These are phyloP conservation scores for Uncinocarpus reesii DNA, from an alignment of 2,329 filamentous ascomycete genomes.

Conservation along the genomic window DNA sequence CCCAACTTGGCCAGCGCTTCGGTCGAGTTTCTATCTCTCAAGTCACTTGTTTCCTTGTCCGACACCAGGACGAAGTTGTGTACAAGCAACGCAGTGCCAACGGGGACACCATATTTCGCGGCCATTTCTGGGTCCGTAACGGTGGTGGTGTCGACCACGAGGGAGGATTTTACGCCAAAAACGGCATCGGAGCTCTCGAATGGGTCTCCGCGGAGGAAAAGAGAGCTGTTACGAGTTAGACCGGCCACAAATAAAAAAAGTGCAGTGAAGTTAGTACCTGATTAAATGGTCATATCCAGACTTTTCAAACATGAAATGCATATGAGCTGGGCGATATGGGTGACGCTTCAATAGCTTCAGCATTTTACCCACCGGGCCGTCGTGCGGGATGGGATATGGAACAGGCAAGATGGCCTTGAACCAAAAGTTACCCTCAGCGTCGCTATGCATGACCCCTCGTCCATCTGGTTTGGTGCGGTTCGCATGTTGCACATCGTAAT, in stretches of 20 bases:
- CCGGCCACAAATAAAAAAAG: not conserved
- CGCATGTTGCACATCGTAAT: conserved; percentile 71
- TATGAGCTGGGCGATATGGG: conserved; percentile 64
- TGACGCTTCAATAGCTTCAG: conserved; percentile 59
- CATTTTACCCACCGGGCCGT: conserved; percentile 70
- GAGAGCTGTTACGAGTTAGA: conserved; percentile 43
- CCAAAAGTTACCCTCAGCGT: conserved; percentile 66
- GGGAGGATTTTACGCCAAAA: conserved; percentile 73
- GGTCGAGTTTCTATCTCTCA: conserved; percentile 57
- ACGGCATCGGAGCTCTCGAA: conserved; percentile 78
- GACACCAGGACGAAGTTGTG: conserved; percentile 72
- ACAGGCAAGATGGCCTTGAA: conserved; percentile 79
- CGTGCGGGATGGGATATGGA: conserved; percentile 72
- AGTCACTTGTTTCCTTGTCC: conserved; percentile 54
- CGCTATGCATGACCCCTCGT: conserved; percentile 58
- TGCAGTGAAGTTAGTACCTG: conserved; percentile 50
- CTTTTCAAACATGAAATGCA: conserved; percentile 87
- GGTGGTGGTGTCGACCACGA: conserved; percentile 56
- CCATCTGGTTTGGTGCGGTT: conserved; percentile 57
- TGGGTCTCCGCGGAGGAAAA: conserved; percentile 67
- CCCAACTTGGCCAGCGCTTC: conserved; percentile 59
- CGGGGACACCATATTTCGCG: conserved; percentile 50
- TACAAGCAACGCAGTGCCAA: conserved; percentile 53
- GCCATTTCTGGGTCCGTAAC: conserved; percentile 45
- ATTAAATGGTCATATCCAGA: conserved; percentile 67